phyloP scores from a whole-genome alignment of 352 stramenopile species.

The Blastocystis sp. region DNA sequence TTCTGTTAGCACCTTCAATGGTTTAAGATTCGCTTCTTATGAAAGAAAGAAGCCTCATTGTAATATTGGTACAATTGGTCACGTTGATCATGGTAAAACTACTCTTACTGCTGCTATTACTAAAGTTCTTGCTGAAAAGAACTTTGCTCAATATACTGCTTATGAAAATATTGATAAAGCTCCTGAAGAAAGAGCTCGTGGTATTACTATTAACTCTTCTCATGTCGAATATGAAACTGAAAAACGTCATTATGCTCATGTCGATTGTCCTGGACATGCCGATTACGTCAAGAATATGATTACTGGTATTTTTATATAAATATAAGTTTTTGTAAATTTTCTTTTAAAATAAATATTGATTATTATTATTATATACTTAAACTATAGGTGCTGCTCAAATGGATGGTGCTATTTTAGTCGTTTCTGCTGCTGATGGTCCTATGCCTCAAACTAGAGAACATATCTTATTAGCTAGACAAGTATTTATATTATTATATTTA shows the following conservation, averaged over 20 bases:
- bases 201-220: slow-evolving; percentile 76
- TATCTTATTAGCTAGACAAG: slow-evolving; percentile 76
- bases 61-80: slow-evolving; percentile 92
- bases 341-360: too few species aligned
- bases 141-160: slow-evolving; percentile 57
- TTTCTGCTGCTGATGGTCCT: slow-evolving; percentile 70
- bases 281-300: slow-evolving; percentile 98
- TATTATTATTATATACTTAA: too few species aligned
- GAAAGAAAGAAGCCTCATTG: slow-evolving; percentile 72
- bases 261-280: slow-evolving; percentile 81
- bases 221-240: slow-evolving; percentile 70
- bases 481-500: slow-evolving; percentile 35
- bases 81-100: slow-evolving; percentile 88
- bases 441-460: slow-evolving; percentile 88
- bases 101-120: slow-evolving; percentile 85
- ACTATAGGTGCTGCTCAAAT: slow-evolving; percentile 65
- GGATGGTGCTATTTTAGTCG: slow-evolving; percentile 69
- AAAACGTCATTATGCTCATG: slow-evolving; percentile 76
- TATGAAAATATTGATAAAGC: slow-evolving; percentile 83
- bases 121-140: slow-evolving; percentile 59
- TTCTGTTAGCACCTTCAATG: too few species aligned
- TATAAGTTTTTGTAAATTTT: too few species aligned
- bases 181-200: slow-evolving; percentile 73
- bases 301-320: slow-evolving; percentile 48
- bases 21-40: too few species aligned